phyloP scores from a whole-genome alignment of 2,329 filamentous ascomycete genomes.

The Scytalidium sp. region DNA sequence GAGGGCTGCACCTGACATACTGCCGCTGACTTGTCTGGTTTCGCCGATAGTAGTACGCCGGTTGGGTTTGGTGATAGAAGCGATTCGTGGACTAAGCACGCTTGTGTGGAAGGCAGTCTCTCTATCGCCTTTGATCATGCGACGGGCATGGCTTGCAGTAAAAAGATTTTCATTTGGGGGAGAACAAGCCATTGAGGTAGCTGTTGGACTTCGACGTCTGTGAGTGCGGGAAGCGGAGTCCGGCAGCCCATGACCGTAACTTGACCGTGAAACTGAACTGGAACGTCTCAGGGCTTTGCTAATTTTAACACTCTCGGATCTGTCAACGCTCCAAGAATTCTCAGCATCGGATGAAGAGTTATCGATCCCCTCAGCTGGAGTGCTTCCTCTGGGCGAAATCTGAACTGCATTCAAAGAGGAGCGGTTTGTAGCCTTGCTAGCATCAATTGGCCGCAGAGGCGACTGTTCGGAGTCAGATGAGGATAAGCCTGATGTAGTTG shows the following conservation, averaged over 20 bases:
- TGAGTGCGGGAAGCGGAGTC: constrained; percentile 19
- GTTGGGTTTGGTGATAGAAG: constrained; percentile 53
- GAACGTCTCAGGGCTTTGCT: constrained; percentile 25
- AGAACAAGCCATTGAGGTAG: constrained; percentile 46
- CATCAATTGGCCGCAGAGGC: constrained; percentile 50
- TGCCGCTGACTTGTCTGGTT: constrained; percentile 21
- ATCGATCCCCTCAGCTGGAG: constrained; percentile 29
- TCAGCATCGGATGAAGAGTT: constrained; percentile 31
- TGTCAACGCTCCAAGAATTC: constrained; percentile 22
- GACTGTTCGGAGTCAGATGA: constrained; percentile 54
- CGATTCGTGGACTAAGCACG: constrained; percentile 59
- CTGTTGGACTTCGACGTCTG: constrained; percentile 32
- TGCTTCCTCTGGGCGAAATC: constrained; percentile 17
- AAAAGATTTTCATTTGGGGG: constrained; percentile 61
- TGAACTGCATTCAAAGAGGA: constrained; percentile 35
- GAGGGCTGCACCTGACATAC: constrained; percentile 14
- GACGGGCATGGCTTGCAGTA: constrained; percentile 61
- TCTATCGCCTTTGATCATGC: constrained; percentile 63
- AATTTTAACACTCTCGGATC: constrained; percentile 26
- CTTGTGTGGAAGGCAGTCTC: constrained; percentile 51
- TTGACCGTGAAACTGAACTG: constrained; percentile 22
- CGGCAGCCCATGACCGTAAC: constrained; percentile 16
- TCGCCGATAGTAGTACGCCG: constrained; percentile 27
- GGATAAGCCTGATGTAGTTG: constrained; percentile 56
- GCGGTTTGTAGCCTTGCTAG: constrained; percentile 45